Conservation (phyloP, 257 asterid species). For the Buddleja alternifolia region DNA sequence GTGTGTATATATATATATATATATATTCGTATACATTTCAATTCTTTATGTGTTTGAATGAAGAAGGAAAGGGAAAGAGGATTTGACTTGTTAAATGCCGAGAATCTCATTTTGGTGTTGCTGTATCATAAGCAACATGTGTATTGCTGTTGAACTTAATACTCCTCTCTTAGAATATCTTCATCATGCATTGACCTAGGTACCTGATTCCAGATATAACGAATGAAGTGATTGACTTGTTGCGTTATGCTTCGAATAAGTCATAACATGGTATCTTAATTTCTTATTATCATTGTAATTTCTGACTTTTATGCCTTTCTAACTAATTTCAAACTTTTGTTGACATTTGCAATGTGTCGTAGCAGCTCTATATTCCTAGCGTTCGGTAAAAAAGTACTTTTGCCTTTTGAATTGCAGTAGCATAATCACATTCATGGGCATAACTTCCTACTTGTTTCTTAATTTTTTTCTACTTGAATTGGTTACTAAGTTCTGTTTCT, state of each 20-base stretch:
- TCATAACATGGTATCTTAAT: not conserved
- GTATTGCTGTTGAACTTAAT: not conserved
- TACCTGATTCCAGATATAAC: no score
- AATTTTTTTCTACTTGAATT: not conserved
- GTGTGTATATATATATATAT: no score
- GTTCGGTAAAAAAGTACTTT: not conserved
- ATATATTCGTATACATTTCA: no score
- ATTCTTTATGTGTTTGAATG: no score
- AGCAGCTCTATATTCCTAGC: not conserved
- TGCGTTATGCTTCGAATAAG: no score
- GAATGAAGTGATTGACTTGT: no score
- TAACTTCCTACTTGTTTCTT: conserved; percentile 1
- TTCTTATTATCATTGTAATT: not conserved
- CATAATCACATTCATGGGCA: not conserved
- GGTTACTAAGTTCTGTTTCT: conserved; percentile 7
- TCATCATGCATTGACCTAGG: not conserved
- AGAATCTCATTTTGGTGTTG: not conserved
- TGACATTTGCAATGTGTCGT: conserved; percentile 3
- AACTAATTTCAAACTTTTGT: not conserved
- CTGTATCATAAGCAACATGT: conserved; percentile 11
- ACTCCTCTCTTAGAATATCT: not conserved
- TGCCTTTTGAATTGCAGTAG: conserved; percentile 12
- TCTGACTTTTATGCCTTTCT: not conserved
- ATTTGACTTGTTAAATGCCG: conserved; percentile 7
- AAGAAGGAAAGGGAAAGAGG: not conserved